Base-by-base conservation (phyloP, 352 stramenopile species). In the Pythium sukuiense region DNA sequence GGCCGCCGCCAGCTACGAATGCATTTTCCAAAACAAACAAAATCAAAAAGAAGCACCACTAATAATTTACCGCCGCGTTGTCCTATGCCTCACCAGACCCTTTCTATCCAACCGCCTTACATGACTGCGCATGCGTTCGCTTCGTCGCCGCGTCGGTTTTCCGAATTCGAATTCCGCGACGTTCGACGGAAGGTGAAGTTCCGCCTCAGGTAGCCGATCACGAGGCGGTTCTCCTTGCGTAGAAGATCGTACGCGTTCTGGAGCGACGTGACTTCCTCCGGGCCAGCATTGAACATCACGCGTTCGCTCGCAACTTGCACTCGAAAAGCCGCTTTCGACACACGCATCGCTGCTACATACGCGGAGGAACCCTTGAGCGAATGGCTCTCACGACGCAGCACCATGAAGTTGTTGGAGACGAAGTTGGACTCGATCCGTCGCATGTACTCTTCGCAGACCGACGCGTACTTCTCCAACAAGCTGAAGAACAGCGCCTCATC, bases 331-430 rank as follows among this genome's bases (percentile, higher is more conserved):
- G 84, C 78, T 66, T 95, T 95, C 11, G 83, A 93, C 29, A 95
- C 83, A 29, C 87, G 82, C 76, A 92, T 80, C 0, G 87, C 87
- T 8, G 87, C 87, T 2, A 93, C 85, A 48, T 95, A 95, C 11
- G 87, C 87, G 0, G 87, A 93, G 7, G 84, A 93, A n/a, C 87
- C 87, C 65, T 95, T 95, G n/a, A 95, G 65, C 12, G 87, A 95
- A 62, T 95, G 87, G 56, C 82, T 89, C 62, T 93, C 85, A 4
- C 85, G 81, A 4, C 85, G 75, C 27, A 95, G 67, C 12, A 89
- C 79, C 2, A 87, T 67, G 57, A 81, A 92, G 61, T 95, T 81
- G 13, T 65, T 63, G 1, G 61, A 67, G 13, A 63, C 49, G 63
- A 84, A 92, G 9, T 82, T 79, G 27, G 75, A 76, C 37, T 93